phyloP scores from a whole-genome alignment of 768 basidiomycete species.

The Amanita polypyramis region DNA sequence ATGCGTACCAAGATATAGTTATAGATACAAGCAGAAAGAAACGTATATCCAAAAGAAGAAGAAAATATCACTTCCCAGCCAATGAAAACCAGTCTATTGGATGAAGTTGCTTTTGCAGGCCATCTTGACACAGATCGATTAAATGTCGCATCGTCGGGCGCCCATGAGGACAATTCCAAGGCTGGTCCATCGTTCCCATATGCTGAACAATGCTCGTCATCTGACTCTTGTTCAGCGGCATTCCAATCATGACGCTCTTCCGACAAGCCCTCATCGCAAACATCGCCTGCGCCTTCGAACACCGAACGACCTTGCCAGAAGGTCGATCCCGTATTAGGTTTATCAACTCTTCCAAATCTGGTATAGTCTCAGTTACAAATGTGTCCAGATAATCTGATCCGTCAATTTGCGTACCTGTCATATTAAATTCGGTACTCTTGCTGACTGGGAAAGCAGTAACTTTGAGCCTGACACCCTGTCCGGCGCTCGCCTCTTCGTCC shows the following conservation, averaged over 20 bases:
- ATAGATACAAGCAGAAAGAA: not conserved
- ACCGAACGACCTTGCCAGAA: conserved; percentile 76
- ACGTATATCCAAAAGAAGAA: not conserved
- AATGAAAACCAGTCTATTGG: conserved; percentile 27
- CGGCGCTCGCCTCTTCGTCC: conserved; percentile 32
- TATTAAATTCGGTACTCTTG: conserved; percentile 83
- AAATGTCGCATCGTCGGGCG: conserved; percentile 77
- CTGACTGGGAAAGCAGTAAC: conserved; percentile 83
- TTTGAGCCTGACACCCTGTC: conserved; percentile 36
- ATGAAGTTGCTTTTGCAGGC: conserved; percentile 7
- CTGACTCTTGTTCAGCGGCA: conserved; percentile 60
- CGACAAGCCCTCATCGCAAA: conserved; percentile 95
- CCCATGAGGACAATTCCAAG: conserved; percentile 86
- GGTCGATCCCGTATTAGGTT: conserved; percentile 75
- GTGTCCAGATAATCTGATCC: not conserved
- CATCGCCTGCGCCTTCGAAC: conserved; percentile 89
- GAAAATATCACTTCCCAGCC: not conserved
- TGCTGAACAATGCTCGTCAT: conserved; percentile 75
- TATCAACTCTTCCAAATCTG: conserved; percentile 90
- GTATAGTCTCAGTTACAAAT: not conserved
- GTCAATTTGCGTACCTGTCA: conserved; percentile 56
- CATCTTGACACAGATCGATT: conserved; percentile 32
- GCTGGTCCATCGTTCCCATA: conserved; percentile 79
- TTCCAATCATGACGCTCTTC: conserved; percentile 95
- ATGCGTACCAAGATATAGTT: not conserved